phyloP scores from a whole-genome alignment of 352 stramenopile species.

The Phytophthora citricola region DNA sequence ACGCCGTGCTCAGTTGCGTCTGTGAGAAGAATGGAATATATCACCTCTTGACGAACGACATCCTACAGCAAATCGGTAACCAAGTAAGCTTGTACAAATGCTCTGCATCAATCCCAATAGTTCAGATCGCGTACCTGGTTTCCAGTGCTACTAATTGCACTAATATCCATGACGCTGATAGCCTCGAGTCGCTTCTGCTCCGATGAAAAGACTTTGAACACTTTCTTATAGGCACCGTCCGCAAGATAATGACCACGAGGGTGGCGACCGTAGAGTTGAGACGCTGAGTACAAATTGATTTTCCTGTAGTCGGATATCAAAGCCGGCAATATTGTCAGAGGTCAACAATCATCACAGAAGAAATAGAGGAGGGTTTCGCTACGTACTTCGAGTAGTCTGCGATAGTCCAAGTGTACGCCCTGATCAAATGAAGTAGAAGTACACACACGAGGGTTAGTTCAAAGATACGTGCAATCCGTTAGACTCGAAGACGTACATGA shows the following conservation, averaged over 20 bases:
- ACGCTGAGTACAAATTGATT: slow-evolving; percentile 44
- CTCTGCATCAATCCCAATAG: not conserved
- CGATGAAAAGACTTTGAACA: slow-evolving; percentile 86
- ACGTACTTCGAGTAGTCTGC: slow-evolving; percentile 64
- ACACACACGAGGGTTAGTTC: slow-evolving; percentile 1
- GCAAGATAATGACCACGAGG: slow-evolving; percentile 81
- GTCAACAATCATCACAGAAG: not conserved
- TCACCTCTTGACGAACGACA: slow-evolving; percentile 94
- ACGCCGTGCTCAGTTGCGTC: slow-evolving; percentile 85
- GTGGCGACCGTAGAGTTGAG: slow-evolving; percentile 55
- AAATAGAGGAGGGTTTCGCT: not conserved
- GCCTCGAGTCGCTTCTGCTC: slow-evolving; percentile 69
- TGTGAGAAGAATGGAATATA: slow-evolving; percentile 93
- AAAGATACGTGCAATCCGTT: not conserved
- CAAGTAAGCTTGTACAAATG: slow-evolving; percentile 5
- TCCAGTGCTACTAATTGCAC: slow-evolving; percentile 81
- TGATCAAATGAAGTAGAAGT: slow-evolving; percentile 22
- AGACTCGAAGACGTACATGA: slow-evolving; percentile 44
- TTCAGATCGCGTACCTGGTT: slow-evolving; percentile 73
- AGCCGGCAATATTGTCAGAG: slow-evolving; percentile 11
- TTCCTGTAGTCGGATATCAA: slow-evolving; percentile 41
- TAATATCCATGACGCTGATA: slow-evolving; percentile 94
- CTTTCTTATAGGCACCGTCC: slow-evolving; percentile 89
- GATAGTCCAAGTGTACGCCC: slow-evolving; percentile 58
- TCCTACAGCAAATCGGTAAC: slow-evolving; percentile 39